Evolutionary conservation across 331 rosid species (phyloP), one percentile per base, ranked within the genome.

Genomic region (Saraca asoca): DNA sequence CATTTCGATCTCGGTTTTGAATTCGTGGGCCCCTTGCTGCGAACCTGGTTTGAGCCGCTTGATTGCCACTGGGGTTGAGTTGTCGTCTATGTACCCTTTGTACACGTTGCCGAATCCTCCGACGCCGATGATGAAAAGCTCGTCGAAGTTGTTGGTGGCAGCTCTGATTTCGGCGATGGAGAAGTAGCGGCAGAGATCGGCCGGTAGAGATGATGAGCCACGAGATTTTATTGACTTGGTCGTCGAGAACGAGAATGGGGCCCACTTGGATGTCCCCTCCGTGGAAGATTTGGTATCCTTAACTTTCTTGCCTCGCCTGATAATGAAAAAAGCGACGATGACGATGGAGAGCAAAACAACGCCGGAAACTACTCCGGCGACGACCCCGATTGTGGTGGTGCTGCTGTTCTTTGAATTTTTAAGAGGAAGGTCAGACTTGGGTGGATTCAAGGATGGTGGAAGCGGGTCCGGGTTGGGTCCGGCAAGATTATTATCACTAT

Each of bases 41-140:
- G 93, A 87, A 5, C 69, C 83, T 0, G 80, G 77, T 43, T 87
- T 84, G 13, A 84, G 70, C 0, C 93, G 77, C 41, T 87, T 87
- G 43, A 83, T 79, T 0, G 93, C 93, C 2, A 87, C 87, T 0
- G 75, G 72, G 1, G 58, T 80, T 1, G 44, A 17, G 0, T 75
- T 77, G 0, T 66, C 66, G 61, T 84, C 87, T 17, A 81, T 53
- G 79, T 79, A 74, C 9, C 93, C 93, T 24, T 75, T 83, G 76
- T 87, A 87, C 6, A 87, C 91, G 45, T 75, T 75, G 19, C 91
- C 91, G 18, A 85, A 85, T 7, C 88, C 91, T 17, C 88, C 91
- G 0, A 64, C 50, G 0, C 91, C 91, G 9, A 85, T 41, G 41
- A 82, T 71, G 54, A 72, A 76, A 1, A 16, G 15, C 0, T 66